phyloP scores from a whole-genome alignment of 176 grass and related monocot genomes.

The Alopecurus myosuroides region DNA sequence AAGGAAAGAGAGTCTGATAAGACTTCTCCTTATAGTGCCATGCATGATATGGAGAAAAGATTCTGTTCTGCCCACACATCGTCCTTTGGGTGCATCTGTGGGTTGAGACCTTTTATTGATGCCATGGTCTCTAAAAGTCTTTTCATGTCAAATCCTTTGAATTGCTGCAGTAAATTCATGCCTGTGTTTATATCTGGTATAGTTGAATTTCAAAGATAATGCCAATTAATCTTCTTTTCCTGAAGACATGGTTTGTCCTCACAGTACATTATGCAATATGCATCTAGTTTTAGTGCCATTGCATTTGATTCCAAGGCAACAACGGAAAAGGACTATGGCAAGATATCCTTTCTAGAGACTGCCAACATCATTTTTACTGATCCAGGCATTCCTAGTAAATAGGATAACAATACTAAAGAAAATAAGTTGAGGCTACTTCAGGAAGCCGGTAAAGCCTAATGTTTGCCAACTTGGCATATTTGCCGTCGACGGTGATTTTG shows the following conservation, averaged over 20 bases:
- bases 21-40: conserved; percentile 32
- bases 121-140: conserved; percentile 6
- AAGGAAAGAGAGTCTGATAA: conserved; percentile 12
- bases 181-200: neutral
- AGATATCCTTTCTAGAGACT: neutral
- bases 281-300: neutral
- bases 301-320: conserved; percentile 13
- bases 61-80: conserved; percentile 12
- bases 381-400: neutral
- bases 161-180: neutral
- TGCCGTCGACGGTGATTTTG: neutral
- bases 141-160: conserved; percentile 10
- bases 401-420: neutral
- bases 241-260: neutral
- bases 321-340: neutral
- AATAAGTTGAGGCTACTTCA: neutral
- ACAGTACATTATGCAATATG: neutral
- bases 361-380: neutral
- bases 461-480: neutral
- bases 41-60: conserved; percentile 3
- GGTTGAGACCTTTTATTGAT: neutral
- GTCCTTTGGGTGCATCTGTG: neutral
- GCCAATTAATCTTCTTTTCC: neutral
- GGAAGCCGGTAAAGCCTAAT: neutral
- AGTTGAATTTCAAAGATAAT: neutral